Conservation (phyloP, 371 early-diverging fungal genomes). For the Lichtheimia ramosa region DNA sequence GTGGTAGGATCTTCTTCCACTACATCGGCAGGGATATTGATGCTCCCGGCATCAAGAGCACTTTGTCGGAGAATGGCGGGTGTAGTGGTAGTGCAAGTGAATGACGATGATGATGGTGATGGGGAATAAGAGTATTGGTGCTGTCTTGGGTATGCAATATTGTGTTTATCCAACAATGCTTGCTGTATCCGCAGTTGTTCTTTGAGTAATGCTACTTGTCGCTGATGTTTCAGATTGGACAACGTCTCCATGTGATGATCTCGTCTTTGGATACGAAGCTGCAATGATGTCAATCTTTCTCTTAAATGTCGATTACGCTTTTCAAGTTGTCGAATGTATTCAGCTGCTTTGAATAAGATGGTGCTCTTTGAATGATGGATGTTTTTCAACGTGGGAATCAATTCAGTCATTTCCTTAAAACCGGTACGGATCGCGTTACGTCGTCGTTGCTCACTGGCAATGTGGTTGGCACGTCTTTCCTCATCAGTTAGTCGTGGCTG, state of each 20-base stretch:
- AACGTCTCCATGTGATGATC: conserved; percentile 1
- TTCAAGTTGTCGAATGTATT: conserved; percentile 48
- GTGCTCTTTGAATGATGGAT: conserved; percentile 57
- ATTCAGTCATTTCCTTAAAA: conserved; percentile 78
- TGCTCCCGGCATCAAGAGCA: background rate
- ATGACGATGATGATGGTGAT: background rate
- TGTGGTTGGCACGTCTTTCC: conserved; percentile 89
- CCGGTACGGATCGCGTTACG: conserved; percentile 83
- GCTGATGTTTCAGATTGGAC: background rate
- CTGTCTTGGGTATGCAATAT: background rate
- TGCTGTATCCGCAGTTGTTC: conserved; percentile 31
- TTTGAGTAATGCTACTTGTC: conserved; percentile 3
- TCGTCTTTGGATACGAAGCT: conserved; percentile 25
- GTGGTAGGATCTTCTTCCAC: background rate
- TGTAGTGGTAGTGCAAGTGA: background rate
- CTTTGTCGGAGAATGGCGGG: conserved; percentile 1
- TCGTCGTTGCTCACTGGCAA: conserved; percentile 88
- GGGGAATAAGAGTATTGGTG: background rate
- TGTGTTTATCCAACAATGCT: conserved; percentile 6
- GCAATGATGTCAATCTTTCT: conserved; percentile 43
- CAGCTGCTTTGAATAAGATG: conserved; percentile 57
- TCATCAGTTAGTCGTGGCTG: conserved; percentile 65
- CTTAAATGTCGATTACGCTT: conserved; percentile 50
- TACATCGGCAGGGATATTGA: background rate
- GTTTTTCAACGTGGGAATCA: conserved; percentile 77